These are phyloP conservation scores for Triticum urartu DNA, from an alignment of 176 grass and related monocot species.

Conservation along the genomic window DNA sequence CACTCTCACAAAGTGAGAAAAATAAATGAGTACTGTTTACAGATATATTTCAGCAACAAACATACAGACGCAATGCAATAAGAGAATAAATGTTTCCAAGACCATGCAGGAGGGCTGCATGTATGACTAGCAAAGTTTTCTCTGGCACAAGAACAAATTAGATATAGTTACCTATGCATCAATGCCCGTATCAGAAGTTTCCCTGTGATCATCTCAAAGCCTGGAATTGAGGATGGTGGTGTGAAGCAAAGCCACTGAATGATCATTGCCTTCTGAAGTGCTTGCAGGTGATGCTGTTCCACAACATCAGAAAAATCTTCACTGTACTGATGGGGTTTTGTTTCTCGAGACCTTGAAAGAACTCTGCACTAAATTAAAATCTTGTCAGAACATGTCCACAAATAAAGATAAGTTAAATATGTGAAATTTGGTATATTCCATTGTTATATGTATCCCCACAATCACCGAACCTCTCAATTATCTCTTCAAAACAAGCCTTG, in stretches of 20 bases:
- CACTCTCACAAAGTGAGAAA: neutral
- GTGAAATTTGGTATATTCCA: neutral
- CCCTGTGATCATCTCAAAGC: constrained; percentile 64
- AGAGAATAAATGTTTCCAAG: neutral
- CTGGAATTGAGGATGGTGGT: constrained; percentile 71
- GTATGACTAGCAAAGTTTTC: constrained; percentile 6
- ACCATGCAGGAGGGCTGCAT: neutral
- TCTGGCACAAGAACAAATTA: constrained; percentile 25
- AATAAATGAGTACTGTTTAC: neutral
- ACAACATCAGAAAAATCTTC: constrained; percentile 69
- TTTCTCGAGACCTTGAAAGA: constrained; percentile 85
- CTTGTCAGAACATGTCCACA: neutral
- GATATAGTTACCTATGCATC: constrained; percentile 64
- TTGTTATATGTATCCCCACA: constrained; percentile 5
- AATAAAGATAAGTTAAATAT: constrained; percentile 25
- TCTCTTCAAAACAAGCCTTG: constrained; percentile 87
- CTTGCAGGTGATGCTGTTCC: constrained; percentile 73
- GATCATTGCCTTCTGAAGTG: constrained; percentile 92
- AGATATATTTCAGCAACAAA: constrained; percentile 4
- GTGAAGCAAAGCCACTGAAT: constrained; percentile 99
- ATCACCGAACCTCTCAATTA: constrained; percentile 83
- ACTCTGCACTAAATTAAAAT: constrained; percentile 50
- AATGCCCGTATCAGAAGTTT: constrained; percentile 92
- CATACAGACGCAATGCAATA: neutral
- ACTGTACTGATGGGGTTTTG: constrained; percentile 49